phyloP scores from a whole-genome alignment of 2,329 filamentous ascomycete genomes.

The Penicillium vulpinum region DNA sequence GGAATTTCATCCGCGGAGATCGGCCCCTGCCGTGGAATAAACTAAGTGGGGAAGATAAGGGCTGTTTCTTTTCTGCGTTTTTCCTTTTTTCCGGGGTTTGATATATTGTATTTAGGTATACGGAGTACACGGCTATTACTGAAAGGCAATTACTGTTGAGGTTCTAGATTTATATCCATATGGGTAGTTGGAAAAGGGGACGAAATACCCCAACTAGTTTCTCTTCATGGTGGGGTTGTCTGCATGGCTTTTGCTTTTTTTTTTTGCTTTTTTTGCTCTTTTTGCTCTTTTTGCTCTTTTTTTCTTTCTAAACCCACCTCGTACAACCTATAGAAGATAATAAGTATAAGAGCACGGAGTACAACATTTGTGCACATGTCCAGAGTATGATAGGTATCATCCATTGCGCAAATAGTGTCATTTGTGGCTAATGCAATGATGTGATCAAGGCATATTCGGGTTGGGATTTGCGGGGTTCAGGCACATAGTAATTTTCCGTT shows the following conservation, averaged over 20 bases:
- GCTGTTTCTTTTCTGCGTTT: background rate
- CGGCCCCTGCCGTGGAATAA: constrained; percentile 17
- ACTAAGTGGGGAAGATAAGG: constrained; percentile 9
- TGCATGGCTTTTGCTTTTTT: too few species aligned
- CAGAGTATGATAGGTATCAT: too few species aligned
- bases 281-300: too few species aligned
- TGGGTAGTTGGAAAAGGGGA: too few species aligned
- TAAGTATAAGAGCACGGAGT: background rate
- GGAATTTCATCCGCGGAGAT: constrained; percentile 24
- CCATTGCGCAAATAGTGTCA: background rate
- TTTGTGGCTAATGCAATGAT: constrained; percentile 7
- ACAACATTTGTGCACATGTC: too few species aligned
- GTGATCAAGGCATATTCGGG: background rate
- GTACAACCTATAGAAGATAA: background rate
- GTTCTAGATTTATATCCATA: constrained; percentile 7
- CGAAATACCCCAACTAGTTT: background rate
- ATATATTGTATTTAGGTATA: background rate
- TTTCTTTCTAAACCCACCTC: background rate
- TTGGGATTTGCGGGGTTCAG: constrained; percentile 6
- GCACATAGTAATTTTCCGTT: too few species aligned
- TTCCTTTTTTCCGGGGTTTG: background rate
- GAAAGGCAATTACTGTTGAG: background rate
- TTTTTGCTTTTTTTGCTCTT: background rate
- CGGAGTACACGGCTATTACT: too few species aligned
- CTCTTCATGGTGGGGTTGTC: background rate